Conservation (phyloP, 2,329 filamentous ascomycete species). For the Phialemoniopsis sp. region DNA sequence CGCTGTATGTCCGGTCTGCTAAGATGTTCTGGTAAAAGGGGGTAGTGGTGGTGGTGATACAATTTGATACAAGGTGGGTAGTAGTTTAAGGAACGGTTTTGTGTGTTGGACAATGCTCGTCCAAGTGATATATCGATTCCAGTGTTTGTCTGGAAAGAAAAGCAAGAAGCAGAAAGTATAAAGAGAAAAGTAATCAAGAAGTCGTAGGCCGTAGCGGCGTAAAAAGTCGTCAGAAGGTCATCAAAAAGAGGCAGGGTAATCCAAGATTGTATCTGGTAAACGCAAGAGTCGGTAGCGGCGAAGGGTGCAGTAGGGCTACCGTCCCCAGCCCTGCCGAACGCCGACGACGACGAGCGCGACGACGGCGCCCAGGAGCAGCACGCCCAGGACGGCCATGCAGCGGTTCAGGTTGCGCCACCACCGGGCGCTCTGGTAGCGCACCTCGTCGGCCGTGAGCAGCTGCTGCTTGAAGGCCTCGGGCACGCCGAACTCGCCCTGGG, state of each 20-base stretch:
- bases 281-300: no score
- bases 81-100: no score
- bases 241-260: neutral
- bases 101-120: no score
- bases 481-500: constrained; percentile 32
- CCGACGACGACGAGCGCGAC: constrained; percentile 48
- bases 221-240: constrained; percentile 8
- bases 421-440: constrained; percentile 44
- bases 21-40: no score
- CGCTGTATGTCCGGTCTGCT: no score
- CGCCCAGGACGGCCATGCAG: constrained; percentile 51
- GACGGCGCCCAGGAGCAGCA: constrained; percentile 50
- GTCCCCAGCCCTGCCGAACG: constrained; percentile 42
- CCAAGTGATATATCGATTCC: no score
- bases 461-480: constrained; percentile 28
- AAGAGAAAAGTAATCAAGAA: constrained; percentile 1
- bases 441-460: constrained; percentile 32
- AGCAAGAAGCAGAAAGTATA: no score
- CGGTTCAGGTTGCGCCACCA: constrained; percentile 60
- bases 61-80: no score
- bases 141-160: no score
- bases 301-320: no score
- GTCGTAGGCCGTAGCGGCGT: neutral
- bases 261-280: no score
- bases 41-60: no score